Evolutionary conservation across 2,329 filamentous ascomycete genomes (phyloP), one percentile per base, ranked within the genome.

Genomic region (Phialophora verrucosa): DNA sequence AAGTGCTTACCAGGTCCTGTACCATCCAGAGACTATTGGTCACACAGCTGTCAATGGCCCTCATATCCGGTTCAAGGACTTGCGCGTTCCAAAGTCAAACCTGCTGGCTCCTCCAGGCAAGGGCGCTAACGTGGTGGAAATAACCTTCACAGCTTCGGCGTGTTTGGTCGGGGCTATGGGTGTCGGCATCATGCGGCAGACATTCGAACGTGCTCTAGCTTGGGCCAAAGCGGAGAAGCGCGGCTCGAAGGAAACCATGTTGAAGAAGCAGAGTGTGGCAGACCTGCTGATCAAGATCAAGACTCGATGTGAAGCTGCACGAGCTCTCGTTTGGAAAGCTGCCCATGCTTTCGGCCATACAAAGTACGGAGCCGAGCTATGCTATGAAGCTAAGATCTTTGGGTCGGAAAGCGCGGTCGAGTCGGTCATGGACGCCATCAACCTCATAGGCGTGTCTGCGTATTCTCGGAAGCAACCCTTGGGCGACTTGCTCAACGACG

Each of bases 161-260:
- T 80, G 81, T 1, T 75, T 87, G 0, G 84, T 86, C 0, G 84
- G 83, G 1, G 84, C 84, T 2, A 86, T 87, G 81, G 78, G 78
- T 10, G 82, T 84, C 0, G 83, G 83, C 1, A 75, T 87, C 49
- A 84, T 85, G 83, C 79, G 84, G 0, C 79, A 81, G 0, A 79
- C 81, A 0, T 87, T 87, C 68, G 83, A 85, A 14, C 79, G 79
- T 0, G 83, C 83, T 1, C 74, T 87, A 1, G 69, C 71, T 1
- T 87, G 85, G 67, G 82, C 83, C 1, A 84, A 83, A 69, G 60
- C 61, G 0, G 80, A 86, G n/a, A 70, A 74, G 1, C 76, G 84
- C 1, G 77, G 82, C 17, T 84, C 84, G 1, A 78, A 75, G 0
- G 76, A 79, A 31, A 75, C 78, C 0, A 76, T 87, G 47, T 72